phyloP scores from a whole-genome alignment of 345 rosid species.

The Cardamine chenopodiifolia region DNA sequence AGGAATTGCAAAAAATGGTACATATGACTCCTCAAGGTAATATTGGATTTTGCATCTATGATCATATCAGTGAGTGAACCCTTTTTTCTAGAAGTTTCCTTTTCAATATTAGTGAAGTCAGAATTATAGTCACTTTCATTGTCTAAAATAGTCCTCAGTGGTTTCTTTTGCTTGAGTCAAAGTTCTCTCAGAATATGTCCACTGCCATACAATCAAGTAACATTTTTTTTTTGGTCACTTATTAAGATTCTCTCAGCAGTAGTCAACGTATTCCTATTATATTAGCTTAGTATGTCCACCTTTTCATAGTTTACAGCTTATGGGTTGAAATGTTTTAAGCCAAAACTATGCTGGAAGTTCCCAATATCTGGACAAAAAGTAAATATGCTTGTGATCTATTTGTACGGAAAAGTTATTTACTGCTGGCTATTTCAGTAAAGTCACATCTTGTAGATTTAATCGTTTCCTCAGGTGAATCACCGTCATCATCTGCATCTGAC shows the following conservation, averaged over 20 bases:
- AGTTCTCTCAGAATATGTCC: not conserved
- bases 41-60: slow-evolving; percentile 19
- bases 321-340: not conserved
- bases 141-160: not conserved
- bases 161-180: slow-evolving; percentile 13
- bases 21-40: slow-evolving; percentile 65
- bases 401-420: not conserved
- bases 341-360: not conserved
- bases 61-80: not conserved
- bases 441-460: slow-evolving; percentile 15
- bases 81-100: slow-evolving; percentile 14
- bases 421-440: slow-evolving; percentile 13
- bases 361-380: not conserved
- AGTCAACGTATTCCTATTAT: not conserved
- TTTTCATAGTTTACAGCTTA: not conserved
- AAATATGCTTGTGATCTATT: slow-evolving; percentile 8
- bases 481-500: slow-evolving; percentile 89
- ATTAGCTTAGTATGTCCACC: slow-evolving; percentile 3
- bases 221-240: not conserved
- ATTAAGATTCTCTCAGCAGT: not conserved
- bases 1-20: slow-evolving; percentile 57
- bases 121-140: slow-evolving; percentile 16
- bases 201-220: not conserved
- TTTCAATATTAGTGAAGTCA: slow-evolving; percentile 9
- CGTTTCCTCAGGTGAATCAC: slow-evolving; percentile 76